Percentiles rank a stretch among this genome's conserved stretches.
These are phyloP conservation scores for Aspergillus steynii DNA, from an alignment of 495 filamentous ascomycete species.

Conservation along the genomic window DNA sequence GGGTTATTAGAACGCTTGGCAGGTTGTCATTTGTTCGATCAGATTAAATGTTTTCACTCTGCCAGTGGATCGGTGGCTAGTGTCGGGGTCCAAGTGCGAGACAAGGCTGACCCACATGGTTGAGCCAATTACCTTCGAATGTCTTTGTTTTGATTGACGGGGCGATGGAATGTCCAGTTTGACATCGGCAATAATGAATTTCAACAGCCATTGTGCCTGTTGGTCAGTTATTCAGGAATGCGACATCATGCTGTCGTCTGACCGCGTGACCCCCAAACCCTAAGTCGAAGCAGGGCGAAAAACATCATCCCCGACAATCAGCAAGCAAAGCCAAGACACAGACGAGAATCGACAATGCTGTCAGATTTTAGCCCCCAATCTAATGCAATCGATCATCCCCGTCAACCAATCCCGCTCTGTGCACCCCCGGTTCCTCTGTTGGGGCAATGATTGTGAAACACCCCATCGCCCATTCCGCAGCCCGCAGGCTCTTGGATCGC, in stretches of 20 bases:
- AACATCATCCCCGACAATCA: not conserved
- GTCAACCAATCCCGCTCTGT: not conserved
- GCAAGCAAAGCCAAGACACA: not conserved
- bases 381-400: not conserved
- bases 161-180: not conserved
- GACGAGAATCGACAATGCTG: not conserved
- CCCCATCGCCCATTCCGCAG: not conserved
- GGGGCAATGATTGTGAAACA: not conserved
- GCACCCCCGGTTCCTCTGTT: not conserved
- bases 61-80: not conserved
- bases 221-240: not conserved
- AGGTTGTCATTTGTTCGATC: not conserved
- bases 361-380: not conserved
- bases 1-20: not conserved
- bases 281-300: not conserved
- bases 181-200: not conserved
- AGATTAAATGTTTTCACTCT: no score
- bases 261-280: not conserved
- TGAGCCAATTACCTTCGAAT: not conserved
- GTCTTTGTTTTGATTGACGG: not conserved
- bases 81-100: not conserved
- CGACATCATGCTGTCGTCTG: not conserved
- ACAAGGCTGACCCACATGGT: not conserved
- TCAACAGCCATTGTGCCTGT: no score
- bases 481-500: not conserved